Evolutionary conservation across 371 early-diverging fungal species (phyloP).

Genomic region (Amoeboaphelidium protococcarum): DNA sequence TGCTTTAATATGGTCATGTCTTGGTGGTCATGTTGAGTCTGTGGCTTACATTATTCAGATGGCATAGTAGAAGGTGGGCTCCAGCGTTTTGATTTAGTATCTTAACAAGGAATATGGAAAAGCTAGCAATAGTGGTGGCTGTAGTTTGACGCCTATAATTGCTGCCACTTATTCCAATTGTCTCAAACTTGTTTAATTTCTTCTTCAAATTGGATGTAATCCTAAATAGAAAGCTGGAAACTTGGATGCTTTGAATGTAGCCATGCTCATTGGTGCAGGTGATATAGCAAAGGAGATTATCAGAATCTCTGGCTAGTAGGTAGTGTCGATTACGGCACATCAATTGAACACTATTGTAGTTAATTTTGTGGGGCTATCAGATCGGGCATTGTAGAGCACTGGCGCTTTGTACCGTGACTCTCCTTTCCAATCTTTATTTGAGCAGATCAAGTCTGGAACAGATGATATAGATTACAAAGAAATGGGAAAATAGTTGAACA

Average conservation of each 20-base stretch:
- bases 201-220: neutral
- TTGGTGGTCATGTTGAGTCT: slow-evolving; percentile 6
- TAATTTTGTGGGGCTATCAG: no score
- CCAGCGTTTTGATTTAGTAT: neutral
- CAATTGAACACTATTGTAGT: no score
- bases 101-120: neutral
- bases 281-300: no score
- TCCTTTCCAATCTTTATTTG: no score
- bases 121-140: neutral
- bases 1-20: slow-evolving; percentile 14
- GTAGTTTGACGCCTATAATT: neutral
- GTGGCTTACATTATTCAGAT: slow-evolving; percentile 7
- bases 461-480: no score
- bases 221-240: neutral
- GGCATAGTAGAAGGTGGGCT: neutral
- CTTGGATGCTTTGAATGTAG: neutral
- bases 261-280: neutral
- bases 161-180: neutral
- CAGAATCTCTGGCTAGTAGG: no score
- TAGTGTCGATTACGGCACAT: no score
- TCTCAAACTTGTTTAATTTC: neutral
- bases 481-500: no score
- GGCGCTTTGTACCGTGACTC: no score
- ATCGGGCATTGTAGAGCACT: no score
- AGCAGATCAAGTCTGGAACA: no score